phyloP scores from a whole-genome alignment of 2,329 filamentous ascomycete species.

The Diaporthe destruens region DNA sequence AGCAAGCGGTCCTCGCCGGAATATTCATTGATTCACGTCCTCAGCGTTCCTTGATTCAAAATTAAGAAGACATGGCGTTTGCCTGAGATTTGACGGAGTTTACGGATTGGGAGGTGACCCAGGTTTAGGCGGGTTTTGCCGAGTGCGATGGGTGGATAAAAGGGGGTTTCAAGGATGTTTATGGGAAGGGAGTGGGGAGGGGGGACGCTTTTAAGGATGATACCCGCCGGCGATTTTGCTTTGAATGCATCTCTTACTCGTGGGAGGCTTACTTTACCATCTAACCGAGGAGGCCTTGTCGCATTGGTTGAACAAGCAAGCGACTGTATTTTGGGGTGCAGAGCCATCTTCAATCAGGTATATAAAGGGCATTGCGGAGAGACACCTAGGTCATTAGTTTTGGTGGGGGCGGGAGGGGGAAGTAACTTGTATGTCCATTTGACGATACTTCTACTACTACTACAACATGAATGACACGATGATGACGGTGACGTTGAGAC shows the following conservation, averaged over 20 bases:
- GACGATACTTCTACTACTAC: conserved; percentile 7
- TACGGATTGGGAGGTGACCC: conserved; percentile 20
- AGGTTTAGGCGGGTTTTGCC: conserved; percentile 7
- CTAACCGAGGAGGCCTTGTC: not conserved
- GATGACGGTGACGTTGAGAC: not conserved
- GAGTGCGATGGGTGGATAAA: conserved; percentile 36
- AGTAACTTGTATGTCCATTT: conserved; percentile 9
- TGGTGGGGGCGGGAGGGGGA: not conserved
- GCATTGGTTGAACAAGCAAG: conserved; percentile 22
- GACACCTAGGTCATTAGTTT: conserved; percentile 6
- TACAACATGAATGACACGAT: conserved; percentile 18
- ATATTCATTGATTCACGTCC: not conserved
- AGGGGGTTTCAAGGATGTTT: conserved; percentile 31
- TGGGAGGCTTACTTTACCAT: not conserved
- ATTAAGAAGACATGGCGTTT: conserved; percentile 26
- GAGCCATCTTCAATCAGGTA: conserved; percentile 2
- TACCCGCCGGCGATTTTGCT: conserved; percentile 41
- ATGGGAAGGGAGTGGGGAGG: conserved; percentile 4
- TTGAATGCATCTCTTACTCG: conserved; percentile 32
- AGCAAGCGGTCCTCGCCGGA: not conserved
- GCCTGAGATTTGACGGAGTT: conserved; percentile 34
- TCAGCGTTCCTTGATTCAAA: conserved; percentile 18
- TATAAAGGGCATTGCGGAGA: conserved; percentile 20
- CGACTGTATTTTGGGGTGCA: not conserved
- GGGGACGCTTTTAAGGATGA: conserved; percentile 40